Evolutionary conservation across 2,329 filamentous ascomycete genomes (phyloP).

Genomic region (Berkeleyomyces basicola): DNA sequence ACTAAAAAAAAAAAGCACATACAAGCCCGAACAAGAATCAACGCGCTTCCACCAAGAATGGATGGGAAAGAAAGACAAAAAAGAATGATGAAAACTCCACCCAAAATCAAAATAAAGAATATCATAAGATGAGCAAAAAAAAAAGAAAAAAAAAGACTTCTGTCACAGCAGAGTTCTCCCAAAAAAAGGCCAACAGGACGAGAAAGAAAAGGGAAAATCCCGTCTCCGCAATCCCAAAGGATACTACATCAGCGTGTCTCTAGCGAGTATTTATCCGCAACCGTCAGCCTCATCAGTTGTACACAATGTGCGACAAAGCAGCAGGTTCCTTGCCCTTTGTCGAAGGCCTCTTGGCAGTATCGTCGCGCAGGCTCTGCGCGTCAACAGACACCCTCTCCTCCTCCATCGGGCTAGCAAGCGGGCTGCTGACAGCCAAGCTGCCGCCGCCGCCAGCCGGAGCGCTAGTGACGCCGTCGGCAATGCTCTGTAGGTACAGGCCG

Average conservation of each 20-base stretch:
- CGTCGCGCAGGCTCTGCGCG: neutral
- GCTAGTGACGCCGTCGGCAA: conserved; percentile 67
- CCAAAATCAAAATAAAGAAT: too few relatives aligned
- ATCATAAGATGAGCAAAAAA: neutral
- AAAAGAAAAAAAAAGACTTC: neutral
- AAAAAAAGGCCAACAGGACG: neutral
- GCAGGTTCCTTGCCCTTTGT: neutral
- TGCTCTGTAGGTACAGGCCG: conserved; percentile 45
- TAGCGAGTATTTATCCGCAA: too few relatives aligned
- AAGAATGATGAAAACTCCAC: too few relatives aligned
- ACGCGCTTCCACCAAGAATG: too few relatives aligned
- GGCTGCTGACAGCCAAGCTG: conserved; percentile 33
- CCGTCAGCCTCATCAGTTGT: neutral
- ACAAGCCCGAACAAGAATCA: neutral
- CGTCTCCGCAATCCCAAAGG: neutral
- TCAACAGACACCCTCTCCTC: conserved; percentile 19
- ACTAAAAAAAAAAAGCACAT: neutral
- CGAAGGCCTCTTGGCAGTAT: neutral
- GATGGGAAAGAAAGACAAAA: too few relatives aligned
- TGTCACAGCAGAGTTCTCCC: neutral
- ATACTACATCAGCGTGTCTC: too few relatives aligned
- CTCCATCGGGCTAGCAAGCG: conserved; percentile 42
- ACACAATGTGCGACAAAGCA: neutral
- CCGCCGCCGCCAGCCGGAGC: conserved; percentile 37
- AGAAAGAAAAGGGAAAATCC: neutral